Base-by-base conservation (phyloP, 176 grass and related monocot genomes). In the Microstegium vimineum region DNA sequence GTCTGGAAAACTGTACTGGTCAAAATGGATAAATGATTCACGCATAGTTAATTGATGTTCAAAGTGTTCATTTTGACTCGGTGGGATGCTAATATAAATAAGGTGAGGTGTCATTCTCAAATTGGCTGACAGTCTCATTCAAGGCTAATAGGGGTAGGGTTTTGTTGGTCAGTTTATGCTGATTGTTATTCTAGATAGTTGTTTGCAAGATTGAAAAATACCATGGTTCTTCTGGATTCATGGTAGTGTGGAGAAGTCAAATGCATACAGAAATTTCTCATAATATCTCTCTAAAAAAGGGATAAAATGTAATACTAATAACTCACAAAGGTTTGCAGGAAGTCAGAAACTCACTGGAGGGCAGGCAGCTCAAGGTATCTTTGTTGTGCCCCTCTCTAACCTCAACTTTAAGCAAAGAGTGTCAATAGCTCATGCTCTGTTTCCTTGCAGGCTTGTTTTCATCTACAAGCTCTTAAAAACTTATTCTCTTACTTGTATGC, bases 41-140 rank as follows among this genome's bases (percentile, higher is more conserved):
- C 66, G 31, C 26, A 15, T 72, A 72, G 14, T 69, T 69, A 35
- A 71, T 38, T 70, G 78, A 72, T 82, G 47, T 72, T 72, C 80
- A 72, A 72, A 46, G 52, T 28, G 42, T 59, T 22, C 18, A n/a
- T n/a, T 33, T 60, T 62, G 68, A 82, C 80, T 1, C 6, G 2
- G 25, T 40, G 18, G 22, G 23, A 56, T 37, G 45, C 9, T 32
- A 38, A 8, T 81, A 40, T 34, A 16, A 70, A 61, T 60, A 28
- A 28, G 16, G 9, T 43, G 17, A 3, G 36, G 22, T 71, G 26
- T 57, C 66, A 61, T 32, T 12, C 6, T 61, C 38, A 10, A 30
- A 72, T 72, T 72, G 36, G 26, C 9, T 23, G 23, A 60, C 10
- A 42, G 16, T 42, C 60, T 65, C 26, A 31, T 64, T 70, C 47